A percentile compares a stretch with the other conserved stretches of the same genome.
phyloP scores from a whole-genome alignment of 75 land plant genomes.

The Selaginella moellendorffii region DNA sequence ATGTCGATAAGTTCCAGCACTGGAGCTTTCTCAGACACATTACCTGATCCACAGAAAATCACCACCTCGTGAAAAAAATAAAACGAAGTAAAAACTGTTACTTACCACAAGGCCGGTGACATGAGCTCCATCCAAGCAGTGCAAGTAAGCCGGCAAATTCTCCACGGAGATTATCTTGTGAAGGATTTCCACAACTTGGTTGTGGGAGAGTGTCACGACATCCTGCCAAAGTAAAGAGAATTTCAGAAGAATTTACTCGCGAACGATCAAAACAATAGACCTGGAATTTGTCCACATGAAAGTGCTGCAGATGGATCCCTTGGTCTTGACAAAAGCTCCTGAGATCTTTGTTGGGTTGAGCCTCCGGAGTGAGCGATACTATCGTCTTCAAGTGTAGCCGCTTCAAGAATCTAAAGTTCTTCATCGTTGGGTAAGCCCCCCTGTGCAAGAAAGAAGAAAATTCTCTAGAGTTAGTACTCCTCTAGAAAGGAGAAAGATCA shows the following conservation, averaged over 20 bases:
- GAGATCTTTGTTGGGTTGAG: constrained; percentile 19
- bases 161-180: constrained; percentile 22
- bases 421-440: constrained; percentile 24
- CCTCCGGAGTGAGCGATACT: constrained; percentile 21
- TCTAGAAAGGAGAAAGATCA: neutral
- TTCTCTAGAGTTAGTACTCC: neutral
- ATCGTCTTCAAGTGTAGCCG: constrained; percentile 21
- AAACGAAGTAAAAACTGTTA: neutral
- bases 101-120: neutral
- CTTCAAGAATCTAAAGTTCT: constrained; percentile 18
- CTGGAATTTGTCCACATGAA: constrained; percentile 21
- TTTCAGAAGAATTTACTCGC: neutral
- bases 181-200: constrained; percentile 17
- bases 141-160: constrained; percentile 21
- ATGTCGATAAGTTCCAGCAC: constrained; percentile 23
- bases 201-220: constrained; percentile 14
- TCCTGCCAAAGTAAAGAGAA: constrained; percentile 3
- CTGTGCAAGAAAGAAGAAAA: neutral
- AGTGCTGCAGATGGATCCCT: constrained; percentile 16
- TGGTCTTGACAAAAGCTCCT: constrained; percentile 19
- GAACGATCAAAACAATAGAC: constrained; percentile 2
- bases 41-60: neutral
- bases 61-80: neutral
- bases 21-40: constrained; percentile 24
- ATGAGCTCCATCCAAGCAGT: constrained; percentile 16